phyloP scores from a whole-genome alignment of 2,329 filamentous ascomycete genomes.

The Pezicula radicicola region DNA sequence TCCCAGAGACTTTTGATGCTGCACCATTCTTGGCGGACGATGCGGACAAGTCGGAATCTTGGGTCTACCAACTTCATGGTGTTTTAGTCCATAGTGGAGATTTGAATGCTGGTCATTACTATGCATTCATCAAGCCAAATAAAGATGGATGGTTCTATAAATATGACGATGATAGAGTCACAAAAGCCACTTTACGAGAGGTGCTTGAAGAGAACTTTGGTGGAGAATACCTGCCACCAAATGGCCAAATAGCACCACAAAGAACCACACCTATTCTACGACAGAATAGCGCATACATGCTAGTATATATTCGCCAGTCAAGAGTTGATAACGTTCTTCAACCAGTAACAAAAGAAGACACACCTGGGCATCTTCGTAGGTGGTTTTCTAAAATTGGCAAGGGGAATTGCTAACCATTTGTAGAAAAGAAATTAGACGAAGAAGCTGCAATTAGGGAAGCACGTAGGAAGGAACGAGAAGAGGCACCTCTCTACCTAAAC shows the following conservation, averaged over 20 bases:
- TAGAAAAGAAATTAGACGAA: conserved; percentile 73
- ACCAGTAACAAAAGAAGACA: conserved; percentile 71
- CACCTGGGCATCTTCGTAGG: conserved; percentile 77
- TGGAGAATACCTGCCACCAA: conserved; percentile 66
- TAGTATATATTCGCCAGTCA: conserved; percentile 93
- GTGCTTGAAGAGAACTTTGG: conserved; percentile 96
- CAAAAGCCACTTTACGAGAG: conserved; percentile 86
- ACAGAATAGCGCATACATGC: conserved; percentile 91
- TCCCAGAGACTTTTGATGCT: conserved; percentile 80
- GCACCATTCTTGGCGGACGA: conserved; percentile 83
- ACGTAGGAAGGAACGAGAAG: conserved; percentile 82
- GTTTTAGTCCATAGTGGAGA: conserved; percentile 96
- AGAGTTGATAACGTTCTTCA: conserved; percentile 80
- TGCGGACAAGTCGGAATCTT: conserved; percentile 83
- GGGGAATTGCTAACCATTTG: conserved; percentile 20
- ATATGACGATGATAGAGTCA: conserved; percentile 96
- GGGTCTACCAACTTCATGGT: conserved; percentile 89
- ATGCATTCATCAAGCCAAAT: conserved; percentile 90
- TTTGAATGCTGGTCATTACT: conserved; percentile 96
- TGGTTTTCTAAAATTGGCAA: conserved; percentile 10
- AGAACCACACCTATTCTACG: conserved; percentile 59
- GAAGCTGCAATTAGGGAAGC: conserved; percentile 75
- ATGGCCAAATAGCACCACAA: conserved; percentile 42
- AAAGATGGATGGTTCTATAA: conserved; percentile 95
- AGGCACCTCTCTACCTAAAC: conserved; percentile 88